Evolutionary conservation across 2,329 filamentous ascomycete species (phyloP).

Genomic region (Coniochaeta sp.): DNA sequence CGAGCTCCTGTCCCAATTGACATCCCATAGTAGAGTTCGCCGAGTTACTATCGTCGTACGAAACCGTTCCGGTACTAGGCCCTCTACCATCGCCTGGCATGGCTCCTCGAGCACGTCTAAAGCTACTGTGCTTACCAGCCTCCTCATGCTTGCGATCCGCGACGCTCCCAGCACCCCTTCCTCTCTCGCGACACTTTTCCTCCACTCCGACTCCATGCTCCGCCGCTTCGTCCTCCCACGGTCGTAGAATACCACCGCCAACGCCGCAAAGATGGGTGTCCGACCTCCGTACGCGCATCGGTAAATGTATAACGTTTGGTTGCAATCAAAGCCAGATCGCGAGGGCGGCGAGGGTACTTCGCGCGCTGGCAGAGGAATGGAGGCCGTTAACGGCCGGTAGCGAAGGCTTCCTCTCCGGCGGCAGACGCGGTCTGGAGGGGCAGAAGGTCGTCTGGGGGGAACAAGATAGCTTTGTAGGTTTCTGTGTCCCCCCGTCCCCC

Average conservation of each 20-base stretch:
- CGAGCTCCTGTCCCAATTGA: not conserved
- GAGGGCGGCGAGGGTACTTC: conserved; percentile 51
- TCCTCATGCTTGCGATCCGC: not conserved
- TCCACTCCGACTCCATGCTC: conserved; percentile 5
- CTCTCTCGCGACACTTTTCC: not conserved
- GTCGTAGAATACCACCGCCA: conserved; percentile 9
- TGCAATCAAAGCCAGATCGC: conserved; percentile 48
- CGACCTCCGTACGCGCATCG: conserved; percentile 58
- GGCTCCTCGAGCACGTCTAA: conserved; percentile 14
- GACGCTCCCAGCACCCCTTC: not conserved
- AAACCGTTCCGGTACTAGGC: no score
- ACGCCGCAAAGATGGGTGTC: conserved; percentile 61
- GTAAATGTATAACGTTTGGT: conserved; percentile 70
- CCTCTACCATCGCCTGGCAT: conserved; percentile 9
- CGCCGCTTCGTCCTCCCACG: not conserved
- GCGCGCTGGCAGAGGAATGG: conserved; percentile 59
- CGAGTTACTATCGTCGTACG: no score
- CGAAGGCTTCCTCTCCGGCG: conserved; percentile 65
- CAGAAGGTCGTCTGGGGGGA: conserved; percentile 77
- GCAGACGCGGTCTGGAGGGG: conserved; percentile 53
- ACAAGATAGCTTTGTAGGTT: conserved; percentile 53
- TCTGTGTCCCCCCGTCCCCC: no score
- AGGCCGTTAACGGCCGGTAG: conserved; percentile 62
- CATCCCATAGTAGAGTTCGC: no score
- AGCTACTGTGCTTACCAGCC: conserved; percentile 6